Percentiles rank a stretch among this genome's conserved stretches.
phyloP scores from a whole-genome alignment of 495 filamentous ascomycete species.

The Polyplosphaeria fusca region DNA sequence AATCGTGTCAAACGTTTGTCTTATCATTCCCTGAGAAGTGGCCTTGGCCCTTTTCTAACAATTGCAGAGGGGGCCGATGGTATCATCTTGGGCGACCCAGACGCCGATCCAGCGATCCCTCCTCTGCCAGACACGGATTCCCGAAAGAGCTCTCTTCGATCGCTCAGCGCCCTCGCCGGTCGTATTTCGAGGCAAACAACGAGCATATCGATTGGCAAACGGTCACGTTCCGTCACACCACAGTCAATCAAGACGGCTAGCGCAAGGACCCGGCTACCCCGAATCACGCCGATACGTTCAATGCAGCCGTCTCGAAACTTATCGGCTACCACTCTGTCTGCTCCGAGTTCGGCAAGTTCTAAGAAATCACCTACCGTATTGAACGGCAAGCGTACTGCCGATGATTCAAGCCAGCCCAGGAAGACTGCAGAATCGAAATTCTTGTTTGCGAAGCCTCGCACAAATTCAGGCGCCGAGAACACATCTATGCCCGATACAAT shows the following conservation, averaged over 20 bases:
- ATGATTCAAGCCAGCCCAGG: no score
- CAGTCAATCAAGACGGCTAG: background rate
- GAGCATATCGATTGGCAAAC: background rate
- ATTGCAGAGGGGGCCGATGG: slow-evolving; percentile 18
- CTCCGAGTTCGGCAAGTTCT: no score
- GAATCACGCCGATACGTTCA: slow-evolving; percentile 5
- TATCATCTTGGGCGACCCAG: slow-evolving; percentile 6
- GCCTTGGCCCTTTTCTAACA: slow-evolving; percentile 19
- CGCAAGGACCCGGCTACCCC: background rate
- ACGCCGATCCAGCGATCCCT: slow-evolving; percentile 1
- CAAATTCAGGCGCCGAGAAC: no score
- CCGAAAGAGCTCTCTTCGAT: background rate
- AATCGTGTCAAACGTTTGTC: slow-evolving; percentile 21
- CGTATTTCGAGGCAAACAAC: slow-evolving; percentile 15
- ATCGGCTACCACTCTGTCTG: no score
- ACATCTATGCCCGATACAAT: no score
- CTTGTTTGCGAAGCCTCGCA: no score
- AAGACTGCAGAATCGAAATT: no score
- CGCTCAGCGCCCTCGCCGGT: slow-evolving; percentile 6
- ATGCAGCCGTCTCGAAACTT: slow-evolving; percentile 12
- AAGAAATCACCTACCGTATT: no score
- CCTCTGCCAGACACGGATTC: background rate
- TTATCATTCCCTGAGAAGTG: slow-evolving; percentile 6
- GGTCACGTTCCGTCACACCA: slow-evolving; percentile 3
- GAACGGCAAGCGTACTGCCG: no score